Evolutionary conservation across 441 rosid genomes (phyloP).

Genomic region (Populus trichocarpa): DNA sequence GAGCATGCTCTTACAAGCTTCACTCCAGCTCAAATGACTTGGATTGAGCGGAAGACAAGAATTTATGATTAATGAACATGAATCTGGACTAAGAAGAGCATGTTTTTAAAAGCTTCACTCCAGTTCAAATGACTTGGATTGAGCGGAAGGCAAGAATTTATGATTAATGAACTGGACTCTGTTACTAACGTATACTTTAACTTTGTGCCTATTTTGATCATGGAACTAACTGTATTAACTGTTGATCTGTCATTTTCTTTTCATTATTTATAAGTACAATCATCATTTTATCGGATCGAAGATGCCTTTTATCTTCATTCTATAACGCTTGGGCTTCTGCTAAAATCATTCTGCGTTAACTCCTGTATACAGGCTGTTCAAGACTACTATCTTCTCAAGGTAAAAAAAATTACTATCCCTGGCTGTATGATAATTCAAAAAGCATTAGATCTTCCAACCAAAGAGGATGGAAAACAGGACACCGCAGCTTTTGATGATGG

Average conservation of each 20-base stretch:
- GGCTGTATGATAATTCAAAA: slow-evolving; percentile 4
- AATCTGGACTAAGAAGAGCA: neutral
- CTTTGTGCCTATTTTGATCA: neutral
- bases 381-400: slow-evolving; percentile 34
- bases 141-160: neutral
- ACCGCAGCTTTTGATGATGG: slow-evolving; percentile 21
- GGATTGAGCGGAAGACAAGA: neutral
- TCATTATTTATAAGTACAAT: neutral
- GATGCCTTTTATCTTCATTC: neutral
- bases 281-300: neutral
- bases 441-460: neutral
- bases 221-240: neutral
- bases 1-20: neutral
- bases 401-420: slow-evolving; percentile 19
- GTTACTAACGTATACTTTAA: neutral
- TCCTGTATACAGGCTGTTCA: slow-evolving; percentile 40
- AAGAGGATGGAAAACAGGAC: slow-evolving; percentile 13
- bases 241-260: slow-evolving; percentile 11
- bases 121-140: neutral
- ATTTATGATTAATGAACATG: neutral
- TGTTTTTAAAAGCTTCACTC: neutral
- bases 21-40: neutral
- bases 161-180: neutral
- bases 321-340: neutral
- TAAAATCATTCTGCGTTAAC: slow-evolving; percentile 9